These are phyloP conservation scores for Tetrahymena thermophila DNA, from an alignment of 73 alveolate genomes.

Conservation along the genomic window DNA sequence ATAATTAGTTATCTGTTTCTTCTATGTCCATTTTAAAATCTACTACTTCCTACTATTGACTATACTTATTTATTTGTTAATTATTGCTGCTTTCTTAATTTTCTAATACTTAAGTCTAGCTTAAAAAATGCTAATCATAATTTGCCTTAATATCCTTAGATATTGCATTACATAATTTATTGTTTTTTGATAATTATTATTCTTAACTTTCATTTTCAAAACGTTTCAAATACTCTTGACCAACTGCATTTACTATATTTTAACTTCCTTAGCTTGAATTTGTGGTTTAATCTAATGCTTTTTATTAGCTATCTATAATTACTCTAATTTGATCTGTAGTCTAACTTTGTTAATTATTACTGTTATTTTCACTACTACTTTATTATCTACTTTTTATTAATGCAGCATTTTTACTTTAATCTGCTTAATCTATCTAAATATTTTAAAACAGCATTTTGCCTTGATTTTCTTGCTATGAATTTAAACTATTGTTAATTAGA, in stretches of 20 bases:
- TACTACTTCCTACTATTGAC: not conserved
- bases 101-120: not conserved
- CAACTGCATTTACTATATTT: not conserved
- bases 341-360: not conserved
- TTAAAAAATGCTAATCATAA: not conserved
- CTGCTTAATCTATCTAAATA: not conserved
- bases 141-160: not conserved
- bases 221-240: too few relatives aligned
- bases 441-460: not conserved
- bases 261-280: not conserved
- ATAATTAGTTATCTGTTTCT: not conserved
- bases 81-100: too few relatives aligned
- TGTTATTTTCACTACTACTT: not conserved
- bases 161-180: too few relatives aligned
- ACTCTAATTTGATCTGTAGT: too few relatives aligned
- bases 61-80: too few relatives aligned
- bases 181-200: not conserved
- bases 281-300: not conserved
- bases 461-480: not conserved
- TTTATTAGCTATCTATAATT: too few relatives aligned
- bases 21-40: not conserved
- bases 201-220: not conserved
- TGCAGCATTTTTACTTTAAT: not conserved
- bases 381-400: not conserved
- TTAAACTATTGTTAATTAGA: not conserved